Evolutionary conservation across 768 basidiomycete species (phyloP).

Genomic region (Psilocybe tampanensis): DNA sequence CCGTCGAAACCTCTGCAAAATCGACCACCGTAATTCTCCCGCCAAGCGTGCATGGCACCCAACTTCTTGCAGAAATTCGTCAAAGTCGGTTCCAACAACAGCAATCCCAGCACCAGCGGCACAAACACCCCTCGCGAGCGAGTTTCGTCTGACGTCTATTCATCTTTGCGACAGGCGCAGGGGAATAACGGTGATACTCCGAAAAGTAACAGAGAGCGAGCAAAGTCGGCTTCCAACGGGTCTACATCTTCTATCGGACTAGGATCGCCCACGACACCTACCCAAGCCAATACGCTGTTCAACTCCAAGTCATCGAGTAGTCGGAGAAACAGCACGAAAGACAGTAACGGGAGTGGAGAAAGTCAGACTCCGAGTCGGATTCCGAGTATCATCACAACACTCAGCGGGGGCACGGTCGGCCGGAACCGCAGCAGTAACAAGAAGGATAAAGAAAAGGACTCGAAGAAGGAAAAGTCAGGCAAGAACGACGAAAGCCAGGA

Average conservation of each 20-base stretch:
- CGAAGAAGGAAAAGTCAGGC: slow-evolving; percentile 9
- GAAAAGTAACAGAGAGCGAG: slow-evolving; percentile 16
- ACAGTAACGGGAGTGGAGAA: slow-evolving; percentile 8
- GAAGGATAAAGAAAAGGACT: slow-evolving; percentile 3
- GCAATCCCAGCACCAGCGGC: background rate
- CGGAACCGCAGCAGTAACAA: background rate
- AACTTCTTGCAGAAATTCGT: slow-evolving; percentile 27
- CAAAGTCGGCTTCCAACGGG: slow-evolving; percentile 8
- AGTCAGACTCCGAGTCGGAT: slow-evolving; percentile 11
- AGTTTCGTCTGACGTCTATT: slow-evolving; percentile 20
- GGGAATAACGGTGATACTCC: slow-evolving; percentile 3
- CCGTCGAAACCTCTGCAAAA: background rate
- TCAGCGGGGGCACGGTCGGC: slow-evolving; percentile 7
- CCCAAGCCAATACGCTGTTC: slow-evolving; percentile 11
- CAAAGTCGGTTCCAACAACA: slow-evolving; percentile 17
- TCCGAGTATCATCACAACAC: slow-evolving; percentile 20
- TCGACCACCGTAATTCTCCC: background rate
- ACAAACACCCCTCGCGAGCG: slow-evolving; percentile 18
- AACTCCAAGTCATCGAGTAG: background rate
- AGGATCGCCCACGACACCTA: slow-evolving; percentile 21
- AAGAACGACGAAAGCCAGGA: slow-evolving; percentile 4
- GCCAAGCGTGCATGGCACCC: slow-evolving; percentile 24
- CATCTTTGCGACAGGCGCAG: slow-evolving; percentile 9
- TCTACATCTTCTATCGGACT: slow-evolving; percentile 3
- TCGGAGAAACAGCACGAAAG: slow-evolving; percentile 10